Conservation (phyloP, 768 basidiomycete genomes). For the Russula lepida region DNA sequence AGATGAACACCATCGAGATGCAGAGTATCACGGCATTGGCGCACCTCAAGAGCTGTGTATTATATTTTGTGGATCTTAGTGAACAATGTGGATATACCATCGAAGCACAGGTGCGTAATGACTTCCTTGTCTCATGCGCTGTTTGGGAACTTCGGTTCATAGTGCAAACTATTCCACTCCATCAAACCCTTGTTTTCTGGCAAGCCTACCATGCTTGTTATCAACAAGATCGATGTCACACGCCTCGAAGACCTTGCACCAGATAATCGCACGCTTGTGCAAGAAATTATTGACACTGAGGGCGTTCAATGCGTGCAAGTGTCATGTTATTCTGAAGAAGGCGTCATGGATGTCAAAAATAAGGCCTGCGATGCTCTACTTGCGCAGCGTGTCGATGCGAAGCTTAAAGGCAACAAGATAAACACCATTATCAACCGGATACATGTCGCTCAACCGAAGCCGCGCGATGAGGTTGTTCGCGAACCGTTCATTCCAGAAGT, state of each 20-base stretch:
- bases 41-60: conserved; percentile 84
- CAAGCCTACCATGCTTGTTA: conserved; percentile 89
- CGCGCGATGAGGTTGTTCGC: conserved; percentile 83
- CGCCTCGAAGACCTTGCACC: conserved; percentile 76
- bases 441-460: conserved; percentile 87
- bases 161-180: conserved; percentile 99
- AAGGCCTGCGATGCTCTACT: conserved; percentile 92
- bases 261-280: conserved; percentile 70
- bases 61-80: conserved; percentile 98
- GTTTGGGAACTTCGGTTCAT: conserved; percentile 4
- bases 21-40: conserved; percentile 98
- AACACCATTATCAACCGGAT: conserved; percentile 91
- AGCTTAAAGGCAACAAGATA: conserved; percentile 90
- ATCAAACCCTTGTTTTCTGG: conserved; percentile 95
- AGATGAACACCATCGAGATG: conserved; percentile 99
- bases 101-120: conserved; percentile 75
- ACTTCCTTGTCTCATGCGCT: neutral
- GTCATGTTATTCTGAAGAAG: conserved; percentile 94
- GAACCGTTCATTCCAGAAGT: conserved; percentile 84
- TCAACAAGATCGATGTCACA: conserved; percentile 96
- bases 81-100: conserved; percentile 98
- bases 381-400: conserved; percentile 87
- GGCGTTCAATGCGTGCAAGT: conserved; percentile 72
- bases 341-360: conserved; percentile 95
- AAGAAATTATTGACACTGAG: conserved; percentile 75